These are phyloP conservation scores for Pistacia vera DNA, from an alignment of 345 rosid species.

Conservation along the genomic window DNA sequence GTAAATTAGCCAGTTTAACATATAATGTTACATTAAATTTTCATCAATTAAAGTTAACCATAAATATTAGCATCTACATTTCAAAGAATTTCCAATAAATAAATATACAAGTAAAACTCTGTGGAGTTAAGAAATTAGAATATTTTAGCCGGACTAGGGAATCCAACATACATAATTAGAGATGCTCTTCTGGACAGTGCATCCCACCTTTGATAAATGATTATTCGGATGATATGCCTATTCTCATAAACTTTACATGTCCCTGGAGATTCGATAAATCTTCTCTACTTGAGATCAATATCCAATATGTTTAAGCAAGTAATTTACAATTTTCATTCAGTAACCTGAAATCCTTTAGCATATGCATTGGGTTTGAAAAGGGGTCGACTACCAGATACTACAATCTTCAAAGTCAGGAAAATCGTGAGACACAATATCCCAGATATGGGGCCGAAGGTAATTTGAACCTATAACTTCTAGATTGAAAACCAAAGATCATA, in stretches of 20 bases:
- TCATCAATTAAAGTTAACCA: not conserved
- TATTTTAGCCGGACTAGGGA: too few species aligned
- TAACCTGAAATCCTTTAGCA: not conserved
- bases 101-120: too few species aligned
- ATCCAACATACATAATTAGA: not conserved
- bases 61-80: not conserved
- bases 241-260: not conserved
- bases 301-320: conserved; percentile 3
- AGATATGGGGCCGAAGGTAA: too few species aligned
- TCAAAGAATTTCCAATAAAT: not conserved
- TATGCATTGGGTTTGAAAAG: too few species aligned
- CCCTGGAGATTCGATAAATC: not conserved
- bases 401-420: too few species aligned
- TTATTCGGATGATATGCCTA: not conserved
- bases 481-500: too few species aligned
- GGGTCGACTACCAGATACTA: too few species aligned
- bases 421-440: too few species aligned
- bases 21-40: not conserved
- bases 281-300: not conserved
- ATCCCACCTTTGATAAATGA: not conserved
- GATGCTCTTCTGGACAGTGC: not conserved
- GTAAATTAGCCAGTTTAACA: not conserved
- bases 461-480: too few species aligned
- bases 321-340: not conserved
- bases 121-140: too few species aligned